phyloP scores from a whole-genome alignment of 305 asterid genomes.

The Solanum hybrid region DNA sequence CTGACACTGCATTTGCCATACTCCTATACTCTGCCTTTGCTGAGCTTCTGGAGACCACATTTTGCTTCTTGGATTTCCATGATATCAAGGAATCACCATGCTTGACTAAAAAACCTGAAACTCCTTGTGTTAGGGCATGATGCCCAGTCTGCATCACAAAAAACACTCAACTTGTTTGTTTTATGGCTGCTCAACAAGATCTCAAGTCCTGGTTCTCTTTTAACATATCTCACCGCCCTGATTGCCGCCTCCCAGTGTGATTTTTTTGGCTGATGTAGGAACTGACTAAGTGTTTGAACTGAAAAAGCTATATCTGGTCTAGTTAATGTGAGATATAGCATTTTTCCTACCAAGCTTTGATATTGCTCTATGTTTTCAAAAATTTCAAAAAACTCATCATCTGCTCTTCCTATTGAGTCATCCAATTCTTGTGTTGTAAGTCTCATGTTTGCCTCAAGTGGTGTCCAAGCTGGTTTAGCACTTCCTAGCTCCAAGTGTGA shows the following conservation, averaged over 20 bases:
- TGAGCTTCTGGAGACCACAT: not conserved
- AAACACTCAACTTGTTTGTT: not conserved
- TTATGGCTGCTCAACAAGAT: not conserved
- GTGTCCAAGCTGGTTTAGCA: not conserved
- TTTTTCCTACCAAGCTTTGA: not conserved
- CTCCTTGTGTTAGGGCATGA: not conserved
- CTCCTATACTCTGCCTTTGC: not conserved
- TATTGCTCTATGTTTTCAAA: not conserved
- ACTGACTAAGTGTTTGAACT: not conserved
- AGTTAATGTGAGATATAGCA: not conserved
- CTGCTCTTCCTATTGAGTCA: not conserved
- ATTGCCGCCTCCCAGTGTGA: not conserved
- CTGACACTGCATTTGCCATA: not conserved
- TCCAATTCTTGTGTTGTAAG: not conserved
- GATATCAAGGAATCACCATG: not conserved
- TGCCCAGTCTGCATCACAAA: not conserved
- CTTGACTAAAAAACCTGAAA: not conserved
- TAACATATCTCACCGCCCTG: not conserved
- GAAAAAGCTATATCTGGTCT: not conserved
- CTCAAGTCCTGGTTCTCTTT: not conserved
- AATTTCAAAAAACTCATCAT: not conserved
- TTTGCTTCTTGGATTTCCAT: not conserved
- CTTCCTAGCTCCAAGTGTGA: not conserved
- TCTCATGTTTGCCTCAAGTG: not conserved
- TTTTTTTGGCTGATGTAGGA: not conserved